Evolutionary conservation across 176 grass and related monocot genomes (phyloP).

Genomic region (Leersia perrieri): DNA sequence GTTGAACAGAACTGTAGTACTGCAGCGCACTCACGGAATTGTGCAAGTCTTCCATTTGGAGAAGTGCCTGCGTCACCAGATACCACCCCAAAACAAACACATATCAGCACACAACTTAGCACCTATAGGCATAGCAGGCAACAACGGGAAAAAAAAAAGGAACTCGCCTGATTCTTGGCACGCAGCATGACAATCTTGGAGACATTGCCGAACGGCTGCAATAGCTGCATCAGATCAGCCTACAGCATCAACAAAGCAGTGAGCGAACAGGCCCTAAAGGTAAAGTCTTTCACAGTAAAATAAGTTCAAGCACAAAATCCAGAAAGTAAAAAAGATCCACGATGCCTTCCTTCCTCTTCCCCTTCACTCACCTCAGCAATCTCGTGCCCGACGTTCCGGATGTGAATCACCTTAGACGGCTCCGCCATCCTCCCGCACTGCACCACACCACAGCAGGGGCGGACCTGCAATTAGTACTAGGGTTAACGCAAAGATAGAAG

Average conservation of each 20-base stretch:
- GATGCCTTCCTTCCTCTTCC: background rate
- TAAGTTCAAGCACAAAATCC: background rate
- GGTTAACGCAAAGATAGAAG: background rate
- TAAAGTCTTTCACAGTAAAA: background rate
- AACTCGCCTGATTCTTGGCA: slow-evolving; percentile 83
- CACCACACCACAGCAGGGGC: background rate
- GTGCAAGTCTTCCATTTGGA: slow-evolving; percentile 90
- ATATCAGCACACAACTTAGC: background rate
- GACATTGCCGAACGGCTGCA: slow-evolving; percentile 78
- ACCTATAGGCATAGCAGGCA: background rate
- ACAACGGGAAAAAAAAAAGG: background rate
- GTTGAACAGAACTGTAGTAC: slow-evolving; percentile 86
- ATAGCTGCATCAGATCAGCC: slow-evolving; percentile 85
- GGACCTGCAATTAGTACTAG: background rate
- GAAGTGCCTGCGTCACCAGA: slow-evolving; percentile 56
- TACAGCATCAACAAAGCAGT: slow-evolving; percentile 26
- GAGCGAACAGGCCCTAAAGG: background rate
- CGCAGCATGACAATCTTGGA: slow-evolving; percentile 86
- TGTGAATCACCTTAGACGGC: slow-evolving; percentile 95
- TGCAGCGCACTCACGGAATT: slow-evolving; percentile 72
- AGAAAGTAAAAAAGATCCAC: slow-evolving; percentile 7
- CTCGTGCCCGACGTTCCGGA: slow-evolving; percentile 93
- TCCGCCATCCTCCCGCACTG: slow-evolving; percentile 68
- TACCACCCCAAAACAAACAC: background rate
- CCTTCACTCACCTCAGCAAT: slow-evolving; percentile 69